phyloP scores from a whole-genome alignment of 345 rosid species.

The Camelina hispida region DNA sequence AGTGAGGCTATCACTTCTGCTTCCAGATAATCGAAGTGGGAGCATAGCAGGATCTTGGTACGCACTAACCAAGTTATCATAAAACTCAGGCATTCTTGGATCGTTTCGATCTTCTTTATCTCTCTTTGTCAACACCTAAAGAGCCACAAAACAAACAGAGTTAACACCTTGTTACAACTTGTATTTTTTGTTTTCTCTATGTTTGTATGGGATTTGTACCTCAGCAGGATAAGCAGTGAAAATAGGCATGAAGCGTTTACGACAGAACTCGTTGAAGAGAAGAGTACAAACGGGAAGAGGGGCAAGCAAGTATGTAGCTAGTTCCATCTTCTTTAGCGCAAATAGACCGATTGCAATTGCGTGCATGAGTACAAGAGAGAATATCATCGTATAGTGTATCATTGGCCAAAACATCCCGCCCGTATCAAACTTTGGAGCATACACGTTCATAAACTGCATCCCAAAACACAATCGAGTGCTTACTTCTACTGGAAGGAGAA shows the following conservation, averaged over 20 bases:
- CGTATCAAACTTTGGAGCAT: constrained; percentile 82
- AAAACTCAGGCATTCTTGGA: constrained; percentile 64
- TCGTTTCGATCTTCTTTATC: constrained; percentile 70
- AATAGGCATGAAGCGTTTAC: constrained; percentile 89
- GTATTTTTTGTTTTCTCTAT: background rate
- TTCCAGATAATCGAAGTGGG: constrained; percentile 62
- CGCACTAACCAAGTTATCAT: constrained; percentile 57
- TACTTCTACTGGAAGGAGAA: background rate
- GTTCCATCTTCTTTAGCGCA: constrained; percentile 72
- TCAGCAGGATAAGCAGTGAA: constrained; percentile 83
- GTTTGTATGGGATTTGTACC: constrained; percentile 50
- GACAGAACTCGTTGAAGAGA: constrained; percentile 94
- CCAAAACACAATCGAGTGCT: constrained; percentile 12
- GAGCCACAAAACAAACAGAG: constrained; percentile 13
- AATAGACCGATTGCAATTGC: constrained; percentile 87
- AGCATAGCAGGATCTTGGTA: constrained; percentile 82
- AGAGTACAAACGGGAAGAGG: constrained; percentile 89
- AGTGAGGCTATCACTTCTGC: constrained; percentile 54
- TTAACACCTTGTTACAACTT: constrained; percentile 9
- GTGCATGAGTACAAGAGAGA: constrained; percentile 91
- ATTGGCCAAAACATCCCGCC: constrained; percentile 98
- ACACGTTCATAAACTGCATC: constrained; percentile 87
- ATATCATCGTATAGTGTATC: constrained; percentile 86
- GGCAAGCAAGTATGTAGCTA: constrained; percentile 65
- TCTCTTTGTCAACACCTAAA: constrained; percentile 73